Evolutionary conservation across 2,329 filamentous ascomycete species (phyloP), one percentile per base, ranked within the genome.

Genomic region (Fusarium sp.): DNA sequence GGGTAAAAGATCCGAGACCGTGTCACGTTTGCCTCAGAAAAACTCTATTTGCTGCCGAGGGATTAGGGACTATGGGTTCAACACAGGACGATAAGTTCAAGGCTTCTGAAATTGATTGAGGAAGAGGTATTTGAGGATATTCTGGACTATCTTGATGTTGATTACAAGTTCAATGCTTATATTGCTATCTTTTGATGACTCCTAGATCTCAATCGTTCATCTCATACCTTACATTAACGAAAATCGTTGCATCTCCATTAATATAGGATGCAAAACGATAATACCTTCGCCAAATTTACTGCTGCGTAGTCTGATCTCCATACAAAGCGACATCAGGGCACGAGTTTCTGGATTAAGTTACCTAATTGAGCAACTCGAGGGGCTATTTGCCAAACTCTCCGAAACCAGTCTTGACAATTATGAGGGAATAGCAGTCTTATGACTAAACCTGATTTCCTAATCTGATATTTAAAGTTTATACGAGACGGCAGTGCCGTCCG

Each of bases 21-120:
- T 17, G 14, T 54, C 20, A 54, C 5, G 2, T n/a, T 7, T 17
- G 24, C 51, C n/a, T 28, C 14, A 38, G 20, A 38, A n/a, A 39
- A 38, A 28, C 18, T 38, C 18, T 28, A 38, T 28, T 54, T 28
- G 1, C n/a, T n/a, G 9, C 0, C 4, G 4, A 51, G 30, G 22
- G 26, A 9, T 11, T 3, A 10, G 17, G 5, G 24, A 14, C 1
- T 20, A 0, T 4, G 5, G 22, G 6, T 30, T 8, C 0, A 48
- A 8, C 12, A 15, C 28, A 32, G 15, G 22, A n/a, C 3, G 3
- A 13, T 6, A 3, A 3, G 15, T 24, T 3, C 8, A 6, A 3
- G 4, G 1, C 6, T 50, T 17, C 4, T 18, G 0, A 6, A 6
- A 13, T 18, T 5, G 11, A 32, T 12, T 2, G 20, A 51, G 4